Evolutionary conservation across 352 stramenopile genomes (phyloP).

Genomic region (Globisporangium barbulae): DNA sequence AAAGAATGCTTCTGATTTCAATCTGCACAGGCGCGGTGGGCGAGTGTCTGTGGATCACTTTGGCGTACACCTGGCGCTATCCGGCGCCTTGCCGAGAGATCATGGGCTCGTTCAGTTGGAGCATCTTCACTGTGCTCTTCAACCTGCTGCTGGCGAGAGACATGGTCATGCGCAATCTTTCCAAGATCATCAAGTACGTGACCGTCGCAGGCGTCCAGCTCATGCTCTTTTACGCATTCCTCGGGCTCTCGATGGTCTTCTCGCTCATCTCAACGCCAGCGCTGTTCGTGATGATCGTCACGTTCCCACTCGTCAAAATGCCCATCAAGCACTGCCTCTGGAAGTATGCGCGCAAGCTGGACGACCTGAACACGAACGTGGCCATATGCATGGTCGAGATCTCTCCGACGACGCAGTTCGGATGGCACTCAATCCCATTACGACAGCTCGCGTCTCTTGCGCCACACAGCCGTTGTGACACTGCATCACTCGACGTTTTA

Average conservation of each 20-base stretch:
- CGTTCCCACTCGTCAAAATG: slow-evolving; percentile 24
- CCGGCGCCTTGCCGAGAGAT: no score
- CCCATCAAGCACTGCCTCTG: slow-evolving; percentile 26
- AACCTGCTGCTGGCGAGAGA: not conserved
- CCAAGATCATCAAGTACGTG: no score
- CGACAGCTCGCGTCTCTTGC: no score
- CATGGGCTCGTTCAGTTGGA: no score
- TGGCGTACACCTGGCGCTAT: no score
- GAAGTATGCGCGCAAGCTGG: slow-evolving; percentile 29
- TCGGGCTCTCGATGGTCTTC: not conserved
- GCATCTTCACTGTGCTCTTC: not conserved
- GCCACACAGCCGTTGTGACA: no score
- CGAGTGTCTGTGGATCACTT: no score
- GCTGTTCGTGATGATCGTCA: slow-evolving; percentile 15
- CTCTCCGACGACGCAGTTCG: slow-evolving; percentile 2
- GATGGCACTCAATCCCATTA: no score
- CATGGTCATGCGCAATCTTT: no score
- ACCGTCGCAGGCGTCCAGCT: not conserved
- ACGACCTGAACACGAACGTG: slow-evolving; percentile 40
- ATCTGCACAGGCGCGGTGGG: no score
- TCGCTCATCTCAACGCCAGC: not conserved
- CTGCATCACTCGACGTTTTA: no score
- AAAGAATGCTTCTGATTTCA: no score
- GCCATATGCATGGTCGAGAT: slow-evolving; percentile 44
- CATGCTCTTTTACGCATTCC: not conserved